These are phyloP conservation scores for Stemphylium vesicarium DNA, from an alignment of 2,329 filamentous ascomycete species.

Conservation along the genomic window DNA sequence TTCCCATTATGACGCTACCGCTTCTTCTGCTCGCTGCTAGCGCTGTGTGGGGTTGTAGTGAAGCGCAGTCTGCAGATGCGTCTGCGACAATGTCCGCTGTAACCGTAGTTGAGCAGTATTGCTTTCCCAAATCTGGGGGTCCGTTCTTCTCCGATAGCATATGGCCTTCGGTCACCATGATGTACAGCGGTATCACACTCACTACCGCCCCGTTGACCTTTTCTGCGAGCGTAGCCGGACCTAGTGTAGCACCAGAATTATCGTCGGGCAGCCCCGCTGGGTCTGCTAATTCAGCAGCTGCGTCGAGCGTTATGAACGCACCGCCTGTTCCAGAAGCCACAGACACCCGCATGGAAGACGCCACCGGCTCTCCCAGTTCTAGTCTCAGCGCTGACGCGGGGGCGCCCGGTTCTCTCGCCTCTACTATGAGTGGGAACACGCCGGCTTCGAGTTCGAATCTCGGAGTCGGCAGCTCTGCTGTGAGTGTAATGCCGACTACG, in stretches of 20 bases:
- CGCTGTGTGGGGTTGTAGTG: neutral
- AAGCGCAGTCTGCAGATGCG: neutral
- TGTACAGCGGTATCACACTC: neutral
- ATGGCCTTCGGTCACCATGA: neutral
- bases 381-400: neutral
- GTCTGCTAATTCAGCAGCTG: neutral
- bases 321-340: neutral
- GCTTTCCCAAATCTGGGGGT: conserved; percentile 2
- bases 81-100: neutral
- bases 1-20: neutral
- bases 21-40: neutral
- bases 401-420: neutral
- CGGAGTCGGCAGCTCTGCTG: neutral
- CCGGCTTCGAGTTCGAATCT: neutral
- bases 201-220: conserved; percentile 2
- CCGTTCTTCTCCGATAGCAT: neutral
- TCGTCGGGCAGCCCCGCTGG: neutral
- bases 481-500: neutral
- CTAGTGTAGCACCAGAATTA: neutral
- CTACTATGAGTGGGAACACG: neutral
- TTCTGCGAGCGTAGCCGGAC: neutral
- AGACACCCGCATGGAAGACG: neutral
- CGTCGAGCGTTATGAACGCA: neutral
- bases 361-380: neutral
- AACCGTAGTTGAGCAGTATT: neutral